Evolutionary conservation across 768 basidiomycete species (phyloP).

Genomic region (Podaxis sp.): DNA sequence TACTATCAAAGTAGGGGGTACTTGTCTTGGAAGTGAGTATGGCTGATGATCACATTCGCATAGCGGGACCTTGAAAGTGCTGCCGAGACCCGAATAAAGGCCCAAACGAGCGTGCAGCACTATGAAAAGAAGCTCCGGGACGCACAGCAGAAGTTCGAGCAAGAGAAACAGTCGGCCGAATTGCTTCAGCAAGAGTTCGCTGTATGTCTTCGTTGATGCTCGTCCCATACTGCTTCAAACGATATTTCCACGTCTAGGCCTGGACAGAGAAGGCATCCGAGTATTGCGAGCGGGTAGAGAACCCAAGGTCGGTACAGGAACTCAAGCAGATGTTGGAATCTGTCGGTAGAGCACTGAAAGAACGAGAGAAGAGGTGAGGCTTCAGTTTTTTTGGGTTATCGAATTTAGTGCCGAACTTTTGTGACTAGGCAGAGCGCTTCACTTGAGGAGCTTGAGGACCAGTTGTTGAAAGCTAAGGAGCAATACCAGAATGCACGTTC

Average conservation of each 20-base stretch:
- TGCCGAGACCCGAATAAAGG: conserved; percentile 45
- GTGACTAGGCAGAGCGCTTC: conserved; percentile 66
- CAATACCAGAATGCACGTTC: conserved; percentile 57
- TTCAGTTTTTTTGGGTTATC: neutral
- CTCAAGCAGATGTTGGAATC: conserved; percentile 64
- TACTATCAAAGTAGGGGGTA: conserved; percentile 43
- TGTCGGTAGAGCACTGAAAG: conserved; percentile 60
- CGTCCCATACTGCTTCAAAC: neutral
- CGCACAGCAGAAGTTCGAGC: conserved; percentile 44
- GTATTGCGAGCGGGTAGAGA: conserved; percentile 56
- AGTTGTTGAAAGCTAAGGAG: conserved; percentile 63
- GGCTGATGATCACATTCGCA: conserved; percentile 8
- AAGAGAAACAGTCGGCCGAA: conserved; percentile 43
- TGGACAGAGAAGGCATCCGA: conserved; percentile 66
- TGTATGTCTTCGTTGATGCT: conserved; percentile 34
- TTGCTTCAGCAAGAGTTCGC: conserved; percentile 61
- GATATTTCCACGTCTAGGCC: conserved; percentile 31
- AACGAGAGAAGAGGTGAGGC: conserved; percentile 60
- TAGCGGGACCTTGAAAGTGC: conserved; percentile 52
- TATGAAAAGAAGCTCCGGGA: conserved; percentile 52
- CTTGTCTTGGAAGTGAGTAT: neutral
- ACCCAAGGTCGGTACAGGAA: conserved; percentile 53
- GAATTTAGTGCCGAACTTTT: neutral
- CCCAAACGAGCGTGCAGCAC: conserved; percentile 45
- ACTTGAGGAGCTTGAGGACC: conserved; percentile 72